These are phyloP conservation scores for Suillus occidentalis DNA, from an alignment of 768 basidiomycete genomes.

Conservation along the genomic window DNA sequence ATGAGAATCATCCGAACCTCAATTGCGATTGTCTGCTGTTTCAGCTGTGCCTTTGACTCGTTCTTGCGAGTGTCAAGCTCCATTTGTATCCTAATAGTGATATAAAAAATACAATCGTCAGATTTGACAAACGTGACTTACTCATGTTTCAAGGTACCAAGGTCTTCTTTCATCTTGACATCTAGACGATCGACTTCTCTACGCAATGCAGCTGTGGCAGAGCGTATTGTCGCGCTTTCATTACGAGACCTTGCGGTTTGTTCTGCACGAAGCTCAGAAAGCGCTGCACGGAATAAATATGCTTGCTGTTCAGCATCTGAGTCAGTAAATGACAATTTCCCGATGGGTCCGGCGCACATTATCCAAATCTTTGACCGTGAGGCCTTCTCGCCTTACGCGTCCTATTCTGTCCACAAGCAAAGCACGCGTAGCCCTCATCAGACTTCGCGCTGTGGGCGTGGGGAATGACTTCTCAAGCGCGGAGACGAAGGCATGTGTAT, in stretches of 20 bases:
- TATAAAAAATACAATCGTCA: not conserved
- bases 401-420: conserved; percentile 76
- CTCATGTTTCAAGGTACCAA: conserved; percentile 91
- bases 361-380: conserved; percentile 77
- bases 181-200: conserved; percentile 84
- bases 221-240: conserved; percentile 80
- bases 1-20: conserved; percentile 50
- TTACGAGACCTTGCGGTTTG: conserved; percentile 80
- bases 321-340: not conserved
- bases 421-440: conserved; percentile 84
- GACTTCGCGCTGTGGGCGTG: conserved; percentile 66
- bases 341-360: conserved; percentile 53
- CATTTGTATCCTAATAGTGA: conserved; percentile 81
- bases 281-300: conserved; percentile 90
- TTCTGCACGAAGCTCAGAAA: conserved; percentile 88
- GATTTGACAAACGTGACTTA: conserved; percentile 39
- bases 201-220: conserved; percentile 72
- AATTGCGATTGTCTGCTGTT: conserved; percentile 80
- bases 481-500: conserved; percentile 76
- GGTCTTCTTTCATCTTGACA: conserved; percentile 92
- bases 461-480: conserved; percentile 76
- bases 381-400: conserved; percentile 66
- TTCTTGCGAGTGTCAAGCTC: conserved; percentile 93
- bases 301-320: conserved; percentile 64
- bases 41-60: conserved; percentile 82